A percentile compares a stretch with the other conserved stretches of the same genome.
phyloP scores from a whole-genome alignment of 1,284 basidiomycete species.

The Phlebopus sp. region DNA sequence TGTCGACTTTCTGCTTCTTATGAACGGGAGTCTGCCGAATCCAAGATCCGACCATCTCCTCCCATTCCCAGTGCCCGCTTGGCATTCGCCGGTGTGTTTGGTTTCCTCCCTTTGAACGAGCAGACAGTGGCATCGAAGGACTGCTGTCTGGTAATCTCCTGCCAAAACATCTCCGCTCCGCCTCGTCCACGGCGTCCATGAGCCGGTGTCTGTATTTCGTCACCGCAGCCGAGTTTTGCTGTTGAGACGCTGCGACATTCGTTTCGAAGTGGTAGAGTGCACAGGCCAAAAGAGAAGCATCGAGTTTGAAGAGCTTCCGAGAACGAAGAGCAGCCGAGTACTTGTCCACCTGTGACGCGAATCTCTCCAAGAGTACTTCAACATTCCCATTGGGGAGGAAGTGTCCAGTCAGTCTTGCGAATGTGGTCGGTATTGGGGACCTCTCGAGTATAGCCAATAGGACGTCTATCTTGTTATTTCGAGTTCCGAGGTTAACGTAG shows the following conservation, averaged over 20 bases:
- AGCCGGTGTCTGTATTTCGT: constrained; percentile 37
- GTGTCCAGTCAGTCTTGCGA: constrained; percentile 27
- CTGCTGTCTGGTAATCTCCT: constrained; percentile 13
- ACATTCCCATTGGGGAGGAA: constrained; percentile 11
- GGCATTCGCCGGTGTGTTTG: constrained; percentile 8
- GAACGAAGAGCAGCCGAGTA: constrained; percentile 37
- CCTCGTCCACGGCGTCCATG: constrained; percentile 47
- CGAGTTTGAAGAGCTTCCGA: constrained; percentile 37
- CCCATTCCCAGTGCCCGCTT: constrained; percentile 44
- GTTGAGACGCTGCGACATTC: constrained; percentile 16
- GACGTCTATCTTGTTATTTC: constrained; percentile 1
- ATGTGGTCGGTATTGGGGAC: constrained; percentile 32
- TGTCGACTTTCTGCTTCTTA: constrained; percentile 25
- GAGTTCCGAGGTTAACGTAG: constrained; percentile 19
- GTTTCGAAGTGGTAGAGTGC: constrained; percentile 47
- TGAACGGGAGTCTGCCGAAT: constrained; percentile 34
- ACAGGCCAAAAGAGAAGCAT: constrained; percentile 54
- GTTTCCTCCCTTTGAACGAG: constrained; percentile 4
- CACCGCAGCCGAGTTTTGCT: constrained; percentile 22
- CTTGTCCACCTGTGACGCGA: constrained; percentile 26
- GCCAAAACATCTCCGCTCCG: constrained; percentile 46
- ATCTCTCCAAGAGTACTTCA: constrained; percentile 16
- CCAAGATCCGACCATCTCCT: constrained; percentile 43
- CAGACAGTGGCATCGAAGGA: constrained; percentile 13
- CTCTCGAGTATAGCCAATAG: constrained; percentile 26